Base-by-base conservation (phyloP, 768 basidiomycete species). In the Dacryopinax spathularia region DNA sequence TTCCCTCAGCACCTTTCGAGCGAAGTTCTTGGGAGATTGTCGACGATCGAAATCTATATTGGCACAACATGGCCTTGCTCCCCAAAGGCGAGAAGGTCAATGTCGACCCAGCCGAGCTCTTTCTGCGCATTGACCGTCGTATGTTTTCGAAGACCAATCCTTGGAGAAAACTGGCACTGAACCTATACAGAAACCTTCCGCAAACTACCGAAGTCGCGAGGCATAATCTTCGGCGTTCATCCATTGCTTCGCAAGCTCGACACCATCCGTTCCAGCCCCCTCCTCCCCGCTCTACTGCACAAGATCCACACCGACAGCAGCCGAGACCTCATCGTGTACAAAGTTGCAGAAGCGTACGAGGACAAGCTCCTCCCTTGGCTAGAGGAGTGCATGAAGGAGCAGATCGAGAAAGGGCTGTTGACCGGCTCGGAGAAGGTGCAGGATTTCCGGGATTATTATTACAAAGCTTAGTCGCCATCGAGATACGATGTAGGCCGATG, bases 101-200 rank as follows among this genome's bases (percentile, higher is more conserved):
- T 34, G 15, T 44, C n/a, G 35, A 37, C 22, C 37, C 27, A 9
- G 12, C 34, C n/a, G 27, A 59, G 20, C 35, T 62, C 7, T 48
- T 16, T 15, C 37, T 36, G 25, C 33, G 27, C n/a, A 60, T 60
- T 25, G 36, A 33, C 35, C 62, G 13, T 6, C 56, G 15, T 60
- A 25, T 27, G 60, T 35, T n/a, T n/a, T n/a, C n/a, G n/a, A n/a
- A n/a, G n/a, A n/a, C n/a, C n/a, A n/a, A n/a, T n/a, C n/a, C n/a
- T n/a, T n/a, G n/a, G n/a, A n/a, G n/a, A n/a, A n/a, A n/a, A n/a
- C n/a, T n/a, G n/a, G n/a, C n/a, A 73, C 71, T 72, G 48, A 71
- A 70, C 43, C 71, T 71, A 41, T 65, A 71, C 73, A 64, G 73
- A 76, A 65, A 74, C 74, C 9, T 76, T 76, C 67, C 71, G 75